These are phyloP conservation scores for Botrytis cinerea DNA, from an alignment of 2,329 filamentous ascomycete genomes.

Conservation along the genomic window DNA sequence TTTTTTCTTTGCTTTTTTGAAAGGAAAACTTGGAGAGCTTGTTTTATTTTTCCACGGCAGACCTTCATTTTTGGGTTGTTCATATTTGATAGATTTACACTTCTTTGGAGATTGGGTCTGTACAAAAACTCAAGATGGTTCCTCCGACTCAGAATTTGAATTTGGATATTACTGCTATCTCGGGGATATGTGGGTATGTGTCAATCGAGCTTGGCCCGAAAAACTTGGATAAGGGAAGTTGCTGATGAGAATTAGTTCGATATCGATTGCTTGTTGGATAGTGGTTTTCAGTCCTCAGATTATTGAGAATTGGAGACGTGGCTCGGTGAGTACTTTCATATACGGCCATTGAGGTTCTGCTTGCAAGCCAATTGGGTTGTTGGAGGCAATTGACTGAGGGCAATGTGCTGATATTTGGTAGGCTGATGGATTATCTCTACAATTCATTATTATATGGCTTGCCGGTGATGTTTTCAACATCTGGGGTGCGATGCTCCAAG, in stretches of 20 bases:
- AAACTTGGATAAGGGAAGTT: background rate
- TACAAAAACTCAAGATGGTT: slow-evolving; percentile 38
- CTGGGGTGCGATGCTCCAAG: slow-evolving; percentile 85
- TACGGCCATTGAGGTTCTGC: background rate
- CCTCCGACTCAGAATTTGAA: slow-evolving; percentile 58
- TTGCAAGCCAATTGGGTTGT: background rate
- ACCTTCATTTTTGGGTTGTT: background rate
- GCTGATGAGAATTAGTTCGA: slow-evolving; percentile 60
- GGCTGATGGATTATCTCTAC: slow-evolving; percentile 84
- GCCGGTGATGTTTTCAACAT: slow-evolving; percentile 96
- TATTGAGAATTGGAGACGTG: slow-evolving; percentile 85
- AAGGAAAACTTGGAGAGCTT: background rate
- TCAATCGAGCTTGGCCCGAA: background rate
- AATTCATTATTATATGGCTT: slow-evolving; percentile 93
- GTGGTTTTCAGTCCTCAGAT: slow-evolving; percentile 98
- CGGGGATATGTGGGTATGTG: slow-evolving; percentile 81
- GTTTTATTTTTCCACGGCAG: background rate
- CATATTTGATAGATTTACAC: background rate
- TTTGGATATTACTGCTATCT: slow-evolving; percentile 86
- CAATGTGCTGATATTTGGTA: background rate
- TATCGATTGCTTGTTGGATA: slow-evolving; percentile 94
- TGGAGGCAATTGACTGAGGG: background rate
- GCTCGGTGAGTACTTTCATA: slow-evolving; percentile 49
- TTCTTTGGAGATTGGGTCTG: background rate
- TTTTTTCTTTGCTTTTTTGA: background rate